phyloP scores from a whole-genome alignment of 2,329 filamentous ascomycete genomes.

The Orbilia blumenaviensis region DNA sequence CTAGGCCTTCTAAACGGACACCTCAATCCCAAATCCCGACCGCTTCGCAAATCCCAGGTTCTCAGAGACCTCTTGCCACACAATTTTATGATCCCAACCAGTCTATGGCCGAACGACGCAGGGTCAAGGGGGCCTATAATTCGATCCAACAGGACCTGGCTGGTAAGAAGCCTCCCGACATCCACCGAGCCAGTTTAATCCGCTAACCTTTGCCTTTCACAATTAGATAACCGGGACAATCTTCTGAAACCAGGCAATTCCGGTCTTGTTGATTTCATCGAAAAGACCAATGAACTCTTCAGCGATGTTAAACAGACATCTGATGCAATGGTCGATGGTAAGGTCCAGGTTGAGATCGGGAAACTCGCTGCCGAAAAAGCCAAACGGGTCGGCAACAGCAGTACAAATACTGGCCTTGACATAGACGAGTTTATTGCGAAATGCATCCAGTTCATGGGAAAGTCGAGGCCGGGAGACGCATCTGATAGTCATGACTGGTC shows the following conservation, averaged over 20 bases:
- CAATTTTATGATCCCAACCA: conserved; percentile 52
- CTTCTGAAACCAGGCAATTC: conserved; percentile 36
- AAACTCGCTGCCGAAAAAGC: conserved; percentile 48
- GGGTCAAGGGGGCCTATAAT: conserved; percentile 42
- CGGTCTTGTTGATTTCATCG: conserved; percentile 35
- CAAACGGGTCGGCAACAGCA: conserved; percentile 36
- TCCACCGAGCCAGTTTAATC: not conserved
- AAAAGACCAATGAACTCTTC: conserved; percentile 43
- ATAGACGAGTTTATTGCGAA: conserved; percentile 55
- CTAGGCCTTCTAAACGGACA: not conserved
- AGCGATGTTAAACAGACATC: conserved; percentile 48
- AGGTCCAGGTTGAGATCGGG: conserved; percentile 42
- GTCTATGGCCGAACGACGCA: conserved; percentile 41
- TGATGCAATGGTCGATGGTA: conserved; percentile 44
- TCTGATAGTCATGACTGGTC: conserved; percentile 79
- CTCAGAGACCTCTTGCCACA: conserved; percentile 7
- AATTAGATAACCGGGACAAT: conserved; percentile 24
- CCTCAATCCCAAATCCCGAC: conserved; percentile 14
- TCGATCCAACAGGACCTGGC: conserved; percentile 36
- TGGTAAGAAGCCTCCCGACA: conserved; percentile 8
- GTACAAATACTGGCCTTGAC: conserved; percentile 55
- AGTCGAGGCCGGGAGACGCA: conserved; percentile 76
- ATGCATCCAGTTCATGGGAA: conserved; percentile 75
- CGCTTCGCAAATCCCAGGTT: conserved; percentile 15
- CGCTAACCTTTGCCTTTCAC: not conserved